phyloP scores from a whole-genome alignment of 306 rosid genomes.

The Luffa acutangula region DNA sequence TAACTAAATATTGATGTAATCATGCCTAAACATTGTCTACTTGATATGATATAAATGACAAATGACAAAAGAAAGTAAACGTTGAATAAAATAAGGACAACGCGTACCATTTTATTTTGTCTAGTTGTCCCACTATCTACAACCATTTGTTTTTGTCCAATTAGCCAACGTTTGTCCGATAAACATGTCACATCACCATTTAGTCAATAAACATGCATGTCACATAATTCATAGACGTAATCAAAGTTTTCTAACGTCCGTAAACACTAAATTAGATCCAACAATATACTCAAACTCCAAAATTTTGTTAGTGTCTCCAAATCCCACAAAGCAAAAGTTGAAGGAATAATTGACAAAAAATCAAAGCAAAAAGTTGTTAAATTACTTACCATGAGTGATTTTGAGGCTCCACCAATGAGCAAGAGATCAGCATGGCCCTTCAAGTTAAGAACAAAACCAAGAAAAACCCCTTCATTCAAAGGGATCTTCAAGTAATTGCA shows the following conservation, averaged over 20 bases:
- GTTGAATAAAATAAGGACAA: not conserved
- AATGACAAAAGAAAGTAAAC: not conserved
- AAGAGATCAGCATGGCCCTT: constrained; percentile 90
- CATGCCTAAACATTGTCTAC: not conserved
- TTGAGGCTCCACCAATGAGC: constrained; percentile 59
- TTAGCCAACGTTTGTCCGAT: not conserved
- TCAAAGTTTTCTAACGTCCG: too few species aligned
- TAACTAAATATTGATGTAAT: not conserved
- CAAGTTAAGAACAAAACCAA: constrained; percentile 65
- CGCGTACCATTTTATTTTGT: not conserved
- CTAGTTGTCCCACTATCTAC: not conserved
- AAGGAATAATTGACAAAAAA: too few species aligned
- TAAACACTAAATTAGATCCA: too few species aligned
- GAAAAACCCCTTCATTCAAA: constrained; percentile 50
- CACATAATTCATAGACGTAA: too few species aligned
- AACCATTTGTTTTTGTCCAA: not conserved
- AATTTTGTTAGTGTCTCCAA: too few species aligned
- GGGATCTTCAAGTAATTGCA: constrained; percentile 60
- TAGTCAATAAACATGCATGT: not conserved
- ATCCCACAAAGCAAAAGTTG: too few species aligned
- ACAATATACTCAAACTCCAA: too few species aligned
- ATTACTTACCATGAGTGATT: constrained; percentile 37
- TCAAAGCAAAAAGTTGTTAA: not conserved
- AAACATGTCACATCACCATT: not conserved
- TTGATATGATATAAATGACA: not conserved